Evolutionary conservation across 2,329 filamentous ascomycete species (phyloP), one percentile per base, ranked within the genome.

Genomic region (Coniella vitis): DNA sequence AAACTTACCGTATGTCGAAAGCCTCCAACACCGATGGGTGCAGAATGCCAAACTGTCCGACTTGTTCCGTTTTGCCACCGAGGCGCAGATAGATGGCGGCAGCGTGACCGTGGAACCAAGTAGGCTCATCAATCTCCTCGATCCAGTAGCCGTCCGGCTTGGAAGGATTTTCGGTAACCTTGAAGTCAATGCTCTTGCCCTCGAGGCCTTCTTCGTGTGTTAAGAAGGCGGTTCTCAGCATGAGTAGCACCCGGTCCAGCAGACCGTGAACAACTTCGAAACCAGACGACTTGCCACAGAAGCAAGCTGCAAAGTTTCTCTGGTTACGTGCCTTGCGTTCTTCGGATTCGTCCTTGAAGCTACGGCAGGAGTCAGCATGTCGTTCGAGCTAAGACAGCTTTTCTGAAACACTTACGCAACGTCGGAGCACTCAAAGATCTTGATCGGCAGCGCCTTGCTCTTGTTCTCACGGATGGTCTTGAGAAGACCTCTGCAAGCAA

Each of bases 201-300:
- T 68, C 58, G 22, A 87, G 66, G 4, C 81, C 84, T 56, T 90
- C 86, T 60, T 90, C 87, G 52, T 79, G 76, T 3, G 82, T 86
- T 51, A 93, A 70, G 71, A 95, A 95, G 37, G 82, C 79, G 40
- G 82, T 86, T 62, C 86, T 86, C 53, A 98, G 79, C 91, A 97
- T 97, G 53, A 87, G 73, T 78, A 98, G 85, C 54, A 97, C 71
- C 46, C 93, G 84, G 68, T 98, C 93, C 38, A 98, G 73, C 56
- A 98, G 76, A 50, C 93, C 93, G 69, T 98, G 94, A 3, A 98
- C 89, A 55, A 94, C 75, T 70, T 98, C 93, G 67, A 98, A 98
- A 37, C 94, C 93, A 58, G 85, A 90, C 3, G 83, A 88, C 76
- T 93, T 95, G 62, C 90, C 90, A 69, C 91, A 96, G 79, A 86